Evolutionary conservation across 2,329 filamentous ascomycete species (phyloP).

Genomic region (Verticillium isaacii): DNA sequence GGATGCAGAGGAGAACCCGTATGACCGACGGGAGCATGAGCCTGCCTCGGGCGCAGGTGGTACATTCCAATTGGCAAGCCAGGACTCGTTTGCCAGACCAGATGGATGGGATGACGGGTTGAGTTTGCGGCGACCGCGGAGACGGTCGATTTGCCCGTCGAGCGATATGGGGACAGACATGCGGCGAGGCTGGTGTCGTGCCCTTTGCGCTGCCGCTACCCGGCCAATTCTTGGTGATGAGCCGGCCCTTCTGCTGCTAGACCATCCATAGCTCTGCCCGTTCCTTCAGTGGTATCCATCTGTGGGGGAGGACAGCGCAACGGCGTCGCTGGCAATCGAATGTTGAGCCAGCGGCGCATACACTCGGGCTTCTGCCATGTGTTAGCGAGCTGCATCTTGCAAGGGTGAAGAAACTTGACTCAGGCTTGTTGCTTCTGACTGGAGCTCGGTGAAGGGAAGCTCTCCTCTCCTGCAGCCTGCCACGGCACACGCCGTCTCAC

Average conservation of each 20-base stretch:
- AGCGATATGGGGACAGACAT: neutral
- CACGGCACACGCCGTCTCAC: neutral
- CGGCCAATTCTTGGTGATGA: too few relatives aligned
- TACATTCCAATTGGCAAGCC: neutral
- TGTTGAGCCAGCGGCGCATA: neutral
- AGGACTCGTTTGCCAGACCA: neutral
- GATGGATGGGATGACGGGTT: neutral
- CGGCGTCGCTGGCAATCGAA: neutral
- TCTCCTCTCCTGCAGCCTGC: neutral
- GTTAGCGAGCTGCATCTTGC: neutral
- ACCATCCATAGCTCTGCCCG: neutral
- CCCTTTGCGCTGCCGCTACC: too few relatives aligned
- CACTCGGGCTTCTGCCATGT: neutral
- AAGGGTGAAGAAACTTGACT: neutral
- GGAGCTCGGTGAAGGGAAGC: neutral
- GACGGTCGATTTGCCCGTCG: neutral
- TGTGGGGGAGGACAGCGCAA: neutral
- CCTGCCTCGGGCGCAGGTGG: neutral
- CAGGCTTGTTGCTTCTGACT: neutral
- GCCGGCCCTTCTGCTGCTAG: neutral
- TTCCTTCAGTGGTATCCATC: neutral
- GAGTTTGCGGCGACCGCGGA: neutral
- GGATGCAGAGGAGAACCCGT: neutral
- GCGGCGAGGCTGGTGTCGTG: too few relatives aligned
- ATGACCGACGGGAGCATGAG: neutral